phyloP scores from a whole-genome alignment of 768 basidiomycete species.

The Zangia roseola region DNA sequence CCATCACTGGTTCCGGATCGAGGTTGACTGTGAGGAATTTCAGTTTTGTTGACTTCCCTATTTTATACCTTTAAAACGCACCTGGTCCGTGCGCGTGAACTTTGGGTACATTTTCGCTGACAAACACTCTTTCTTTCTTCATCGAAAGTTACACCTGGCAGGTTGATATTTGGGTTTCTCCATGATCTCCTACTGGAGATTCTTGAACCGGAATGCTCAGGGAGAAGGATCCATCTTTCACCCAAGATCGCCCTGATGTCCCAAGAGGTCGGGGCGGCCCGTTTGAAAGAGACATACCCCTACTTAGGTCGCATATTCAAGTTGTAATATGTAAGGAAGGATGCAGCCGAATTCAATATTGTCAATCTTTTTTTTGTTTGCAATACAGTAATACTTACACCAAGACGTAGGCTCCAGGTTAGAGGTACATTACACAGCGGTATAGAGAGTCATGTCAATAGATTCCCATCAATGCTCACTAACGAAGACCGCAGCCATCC shows the following conservation, averaged over 20 bases:
- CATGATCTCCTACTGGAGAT: constrained; percentile 36
- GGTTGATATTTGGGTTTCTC: constrained; percentile 72
- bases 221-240: constrained; percentile 55
- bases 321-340: too few species aligned
- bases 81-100: constrained; percentile 55
- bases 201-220: constrained; percentile 58
- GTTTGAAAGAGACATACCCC: constrained; percentile 61
- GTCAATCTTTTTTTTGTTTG: too few species aligned
- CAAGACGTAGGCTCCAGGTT: neutral
- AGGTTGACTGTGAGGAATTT: constrained; percentile 40
- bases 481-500: constrained; percentile 85
- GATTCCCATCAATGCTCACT: constrained; percentile 61
- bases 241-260: constrained; percentile 65
- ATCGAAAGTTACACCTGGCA: constrained; percentile 73
- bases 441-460: neutral
- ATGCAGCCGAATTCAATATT: too few species aligned
- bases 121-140: constrained; percentile 6
- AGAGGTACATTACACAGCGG: neutral
- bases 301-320: too few species aligned
- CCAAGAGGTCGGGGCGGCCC: constrained; percentile 55
- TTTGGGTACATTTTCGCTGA: constrained; percentile 5
- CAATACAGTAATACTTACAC: too few species aligned
- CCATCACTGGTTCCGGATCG: constrained; percentile 37
- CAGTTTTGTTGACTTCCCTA: constrained; percentile 21
- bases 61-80: constrained; percentile 17